These are phyloP conservation scores for Termitomyces sp. DNA, from an alignment of 768 basidiomycete genomes.

Conservation along the genomic window DNA sequence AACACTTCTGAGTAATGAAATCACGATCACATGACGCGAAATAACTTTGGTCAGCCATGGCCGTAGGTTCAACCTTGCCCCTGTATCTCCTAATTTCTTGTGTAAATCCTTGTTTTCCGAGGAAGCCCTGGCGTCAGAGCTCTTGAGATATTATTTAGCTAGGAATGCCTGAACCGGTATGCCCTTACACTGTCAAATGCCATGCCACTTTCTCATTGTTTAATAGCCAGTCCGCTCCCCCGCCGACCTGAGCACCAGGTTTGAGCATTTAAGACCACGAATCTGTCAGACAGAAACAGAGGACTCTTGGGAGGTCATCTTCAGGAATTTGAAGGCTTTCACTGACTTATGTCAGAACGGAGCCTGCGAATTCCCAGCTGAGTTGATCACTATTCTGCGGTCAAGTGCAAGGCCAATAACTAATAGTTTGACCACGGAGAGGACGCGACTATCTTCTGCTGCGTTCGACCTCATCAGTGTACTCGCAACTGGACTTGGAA, in stretches of 20 bases:
- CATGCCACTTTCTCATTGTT: neutral
- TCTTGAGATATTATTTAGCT: neutral
- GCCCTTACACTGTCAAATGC: neutral
- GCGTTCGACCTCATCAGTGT: slow-evolving; percentile 10
- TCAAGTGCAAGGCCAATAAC: slow-evolving; percentile 13
- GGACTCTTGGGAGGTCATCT: slow-evolving; percentile 15
- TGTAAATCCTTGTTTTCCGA: neutral
- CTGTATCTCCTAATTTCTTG: neutral
- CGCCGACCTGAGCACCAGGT: slow-evolving; percentile 6
- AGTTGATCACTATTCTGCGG: slow-evolving; percentile 11
- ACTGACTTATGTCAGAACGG: slow-evolving; percentile 9
- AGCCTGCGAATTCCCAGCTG: slow-evolving; percentile 14
- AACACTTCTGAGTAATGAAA: no score
- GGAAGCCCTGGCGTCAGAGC: neutral
- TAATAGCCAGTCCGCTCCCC: slow-evolving; percentile 6
- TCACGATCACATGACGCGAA: slow-evolving; percentile 12
- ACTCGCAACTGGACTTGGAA: slow-evolving; percentile 56
- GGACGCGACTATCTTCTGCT: slow-evolving; percentile 14
- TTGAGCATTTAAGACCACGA: slow-evolving; percentile 5
- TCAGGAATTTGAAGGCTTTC: slow-evolving; percentile 6
- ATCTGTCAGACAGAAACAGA: slow-evolving; percentile 15
- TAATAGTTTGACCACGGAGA: slow-evolving; percentile 12
- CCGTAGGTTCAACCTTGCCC: neutral
- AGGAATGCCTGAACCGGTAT: slow-evolving; percentile 3
- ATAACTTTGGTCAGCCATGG: neutral